A percentile compares a stretch with the other conserved stretches of the same genome.
These are phyloP conservation scores for Barnettozyma hawaiiensis DNA, from an alignment of 1,139 yeast genomes.

Conservation along the genomic window DNA sequence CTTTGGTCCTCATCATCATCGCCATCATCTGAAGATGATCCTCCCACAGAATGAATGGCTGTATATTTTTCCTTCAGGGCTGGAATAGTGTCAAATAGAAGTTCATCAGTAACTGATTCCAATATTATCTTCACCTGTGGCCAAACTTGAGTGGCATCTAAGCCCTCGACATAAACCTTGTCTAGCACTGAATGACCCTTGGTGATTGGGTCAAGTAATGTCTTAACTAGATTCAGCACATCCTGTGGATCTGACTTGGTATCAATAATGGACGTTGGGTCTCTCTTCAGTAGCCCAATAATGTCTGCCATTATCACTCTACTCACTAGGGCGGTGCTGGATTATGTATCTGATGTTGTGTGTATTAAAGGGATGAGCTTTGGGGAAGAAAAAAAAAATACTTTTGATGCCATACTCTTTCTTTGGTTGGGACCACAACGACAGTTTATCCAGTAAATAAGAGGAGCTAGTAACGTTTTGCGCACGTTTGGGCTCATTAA, in stretches of 20 bases:
- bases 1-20: not conserved
- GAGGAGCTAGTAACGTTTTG: too few species aligned
- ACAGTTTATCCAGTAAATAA: too few species aligned
- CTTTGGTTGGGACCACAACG: too few species aligned
- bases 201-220: conserved; percentile 60
- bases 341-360: too few species aligned
- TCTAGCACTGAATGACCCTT: conserved; percentile 65
- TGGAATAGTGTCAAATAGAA: conserved; percentile 45
- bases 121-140: conserved; percentile 85
- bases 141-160: conserved; percentile 89
- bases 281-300: conserved; percentile 7
- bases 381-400: too few species aligned
- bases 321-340: not conserved
- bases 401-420: too few species aligned
- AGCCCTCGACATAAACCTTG: conserved; percentile 76
- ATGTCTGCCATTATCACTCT: conserved; percentile 12
- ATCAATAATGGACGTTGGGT: conserved; percentile 14
- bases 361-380: not conserved
- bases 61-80: conserved; percentile 29
- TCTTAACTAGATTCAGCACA: conserved; percentile 41
- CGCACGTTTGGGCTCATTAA: too few species aligned
- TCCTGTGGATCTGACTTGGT: conserved; percentile 22
- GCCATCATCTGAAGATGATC: too few species aligned
- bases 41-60: conserved; percentile 3
- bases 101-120: conserved; percentile 58